Evolutionary conservation across 768 basidiomycete species (phyloP).

Genomic region (Lentinula sp.): DNA sequence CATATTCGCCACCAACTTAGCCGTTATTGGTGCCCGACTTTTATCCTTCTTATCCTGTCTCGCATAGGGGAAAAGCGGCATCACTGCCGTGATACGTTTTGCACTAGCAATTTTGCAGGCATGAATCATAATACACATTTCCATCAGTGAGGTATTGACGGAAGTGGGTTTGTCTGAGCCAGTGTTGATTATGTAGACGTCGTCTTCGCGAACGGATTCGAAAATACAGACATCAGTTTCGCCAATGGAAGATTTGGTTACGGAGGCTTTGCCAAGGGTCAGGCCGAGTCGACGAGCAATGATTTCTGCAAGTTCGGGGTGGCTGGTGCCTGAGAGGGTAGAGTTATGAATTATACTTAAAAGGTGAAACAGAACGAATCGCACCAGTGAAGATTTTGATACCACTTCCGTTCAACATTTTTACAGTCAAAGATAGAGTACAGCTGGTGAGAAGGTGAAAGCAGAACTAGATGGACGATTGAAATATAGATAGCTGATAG

Average conservation of each 20-base stretch:
- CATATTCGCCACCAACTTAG: slow-evolving; percentile 98
- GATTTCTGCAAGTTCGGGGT: slow-evolving; percentile 91
- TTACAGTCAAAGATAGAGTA: no score
- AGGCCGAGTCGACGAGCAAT: slow-evolving; percentile 91
- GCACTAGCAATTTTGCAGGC: slow-evolving; percentile 99
- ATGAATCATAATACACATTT: slow-evolving; percentile 98
- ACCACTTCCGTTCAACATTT: slow-evolving; percentile 50
- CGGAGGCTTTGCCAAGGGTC: slow-evolving; percentile 80
- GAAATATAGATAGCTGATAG: neutral
- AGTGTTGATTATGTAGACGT: slow-evolving; percentile 98
- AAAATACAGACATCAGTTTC: slow-evolving; percentile 89
- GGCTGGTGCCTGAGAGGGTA: slow-evolving; percentile 65
- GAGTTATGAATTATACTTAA: slow-evolving; percentile 19
- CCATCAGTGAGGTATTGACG: slow-evolving; percentile 95
- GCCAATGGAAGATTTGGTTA: slow-evolving; percentile 84
- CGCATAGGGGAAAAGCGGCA: slow-evolving; percentile 95
- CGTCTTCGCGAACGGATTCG: slow-evolving; percentile 95
- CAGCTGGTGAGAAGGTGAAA: neutral
- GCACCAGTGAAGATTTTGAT: slow-evolving; percentile 54
- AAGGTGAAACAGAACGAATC: slow-evolving; percentile 11
- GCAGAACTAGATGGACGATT: neutral
- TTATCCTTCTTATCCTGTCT: slow-evolving; percentile 99
- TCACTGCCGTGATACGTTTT: slow-evolving; percentile 95
- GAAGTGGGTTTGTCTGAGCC: slow-evolving; percentile 33
- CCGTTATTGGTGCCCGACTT: slow-evolving; percentile 94